Conservation (phyloP, 768 basidiomycete species). For the Saitozyma sp. region DNA sequence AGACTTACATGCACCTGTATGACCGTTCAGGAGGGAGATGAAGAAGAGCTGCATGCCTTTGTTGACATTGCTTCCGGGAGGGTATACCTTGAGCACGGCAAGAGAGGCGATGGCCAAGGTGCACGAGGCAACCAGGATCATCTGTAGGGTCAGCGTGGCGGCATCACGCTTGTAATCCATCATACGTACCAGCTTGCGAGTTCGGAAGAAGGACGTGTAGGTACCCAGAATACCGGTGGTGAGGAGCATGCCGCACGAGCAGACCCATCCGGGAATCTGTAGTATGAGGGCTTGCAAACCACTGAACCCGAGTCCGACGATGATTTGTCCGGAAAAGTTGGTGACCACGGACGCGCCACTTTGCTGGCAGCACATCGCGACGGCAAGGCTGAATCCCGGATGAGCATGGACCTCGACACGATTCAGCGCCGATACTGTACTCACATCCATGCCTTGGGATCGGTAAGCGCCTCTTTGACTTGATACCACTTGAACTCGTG, state of each 20-base stretch:
- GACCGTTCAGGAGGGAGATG: conserved; percentile 17
- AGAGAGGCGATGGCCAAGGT: conserved; percentile 36
- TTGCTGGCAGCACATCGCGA: too few species aligned
- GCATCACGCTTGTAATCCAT: conserved; percentile 6
- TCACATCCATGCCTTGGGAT: conserved; percentile 35
- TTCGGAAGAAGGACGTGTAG: too few species aligned
- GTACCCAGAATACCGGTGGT: too few species aligned
- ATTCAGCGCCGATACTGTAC: too few species aligned
- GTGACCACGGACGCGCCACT: conserved; percentile 19
- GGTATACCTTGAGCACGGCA: conserved; percentile 20
- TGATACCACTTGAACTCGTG: conserved; percentile 32
- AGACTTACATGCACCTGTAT: conserved; percentile 23
- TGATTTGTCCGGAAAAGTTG: conserved; percentile 27
- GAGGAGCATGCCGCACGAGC: too few species aligned
- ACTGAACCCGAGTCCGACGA: conserved; percentile 30
- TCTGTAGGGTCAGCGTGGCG: conserved; percentile 26
- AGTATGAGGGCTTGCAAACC: conserved; percentile 21
- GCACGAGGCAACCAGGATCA: conserved; percentile 16
- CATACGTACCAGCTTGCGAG: too few species aligned
- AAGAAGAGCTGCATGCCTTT: too few species aligned
- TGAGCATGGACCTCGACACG: conserved; percentile 26
- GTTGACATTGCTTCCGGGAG: conserved; percentile 20
- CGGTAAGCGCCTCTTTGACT: conserved; percentile 31
- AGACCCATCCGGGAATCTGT: conserved; percentile 30
- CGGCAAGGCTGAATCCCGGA: too few species aligned